Evolutionary conservation across 2,329 filamentous ascomycete genomes (phyloP).

Genomic region (Fusarium aywerte): DNA sequence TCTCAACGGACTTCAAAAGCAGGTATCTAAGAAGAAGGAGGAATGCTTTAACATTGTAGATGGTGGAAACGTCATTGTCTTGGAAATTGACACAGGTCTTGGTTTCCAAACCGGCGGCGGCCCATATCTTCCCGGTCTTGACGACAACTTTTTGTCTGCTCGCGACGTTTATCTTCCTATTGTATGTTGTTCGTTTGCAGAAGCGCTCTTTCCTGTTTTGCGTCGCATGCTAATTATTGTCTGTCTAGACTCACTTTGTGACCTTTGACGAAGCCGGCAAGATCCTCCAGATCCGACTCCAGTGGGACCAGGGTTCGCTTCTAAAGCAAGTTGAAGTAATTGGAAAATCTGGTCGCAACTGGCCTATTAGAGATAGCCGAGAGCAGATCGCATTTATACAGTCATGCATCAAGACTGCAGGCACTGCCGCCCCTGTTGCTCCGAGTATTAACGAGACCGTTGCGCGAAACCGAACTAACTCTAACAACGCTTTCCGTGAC

Average conservation of each 20-base stretch:
- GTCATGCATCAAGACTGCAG: slow-evolving; percentile 65
- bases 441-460: slow-evolving; percentile 53
- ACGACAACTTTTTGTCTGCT: slow-evolving; percentile 94
- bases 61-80: slow-evolving; percentile 75
- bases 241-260: slow-evolving; percentile 82
- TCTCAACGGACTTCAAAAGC: slow-evolving; percentile 73
- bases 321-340: slow-evolving; percentile 95
- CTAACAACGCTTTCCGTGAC: slow-evolving; percentile 67
- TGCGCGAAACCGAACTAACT: slow-evolving; percentile 61
- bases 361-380: slow-evolving; percentile 89
- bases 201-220: neutral
- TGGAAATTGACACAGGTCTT: slow-evolving; percentile 84
- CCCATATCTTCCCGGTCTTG: slow-evolving; percentile 85
- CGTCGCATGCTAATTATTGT: slow-evolving; percentile 19
- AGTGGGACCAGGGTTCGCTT: slow-evolving; percentile 94
- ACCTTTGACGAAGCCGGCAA: slow-evolving; percentile 80
- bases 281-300: slow-evolving; percentile 87
- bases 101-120: slow-evolving; percentile 86
- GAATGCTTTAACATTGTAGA: slow-evolving; percentile 80
- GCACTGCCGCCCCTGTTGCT: slow-evolving; percentile 49
- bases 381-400: slow-evolving; percentile 85
- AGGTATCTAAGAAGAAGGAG: slow-evolving; percentile 85
- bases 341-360: slow-evolving; percentile 87
- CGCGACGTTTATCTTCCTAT: slow-evolving; percentile 81
- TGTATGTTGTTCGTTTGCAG: slow-evolving; percentile 64